phyloP scores from a whole-genome alignment of 306 rosid species.

The Malus orientalis region DNA sequence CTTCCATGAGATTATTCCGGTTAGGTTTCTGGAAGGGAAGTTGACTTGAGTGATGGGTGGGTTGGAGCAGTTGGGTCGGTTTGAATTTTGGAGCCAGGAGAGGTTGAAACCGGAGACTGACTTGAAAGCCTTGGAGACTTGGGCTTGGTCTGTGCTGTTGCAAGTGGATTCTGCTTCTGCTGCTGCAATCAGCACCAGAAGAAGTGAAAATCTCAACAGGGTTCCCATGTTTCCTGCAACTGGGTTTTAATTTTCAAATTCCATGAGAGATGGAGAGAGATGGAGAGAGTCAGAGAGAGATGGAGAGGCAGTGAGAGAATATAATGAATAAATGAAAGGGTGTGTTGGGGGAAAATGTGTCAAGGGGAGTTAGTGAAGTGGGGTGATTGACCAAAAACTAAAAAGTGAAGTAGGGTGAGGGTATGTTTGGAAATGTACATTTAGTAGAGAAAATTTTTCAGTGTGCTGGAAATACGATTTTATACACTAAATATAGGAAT shows the following conservation, averaged over 20 bases:
- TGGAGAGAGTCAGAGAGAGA: neutral
- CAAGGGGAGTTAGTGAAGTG: too few relatives aligned
- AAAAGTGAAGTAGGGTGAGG: too few relatives aligned
- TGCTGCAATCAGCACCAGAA: constrained; percentile 22
- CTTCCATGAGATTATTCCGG: constrained; percentile 63
- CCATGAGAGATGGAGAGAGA: neutral
- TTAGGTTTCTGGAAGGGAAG: constrained; percentile 50
- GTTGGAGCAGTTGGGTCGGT: constrained; percentile 38
- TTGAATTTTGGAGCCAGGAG: constrained; percentile 29
- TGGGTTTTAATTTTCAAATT: neutral
- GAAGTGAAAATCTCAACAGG: constrained; percentile 25
- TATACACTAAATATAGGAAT: too few relatives aligned
- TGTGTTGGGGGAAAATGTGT: neutral
- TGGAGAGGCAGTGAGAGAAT: too few relatives aligned
- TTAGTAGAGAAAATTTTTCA: too few relatives aligned
- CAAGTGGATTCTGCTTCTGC: constrained; percentile 46
- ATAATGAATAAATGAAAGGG: too few relatives aligned
- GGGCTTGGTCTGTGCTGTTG: constrained; percentile 35
- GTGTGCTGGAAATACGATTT: rapidly evolving
- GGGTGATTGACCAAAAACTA: too few relatives aligned
- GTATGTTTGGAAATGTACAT: too few relatives aligned
- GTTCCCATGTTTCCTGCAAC: constrained; percentile 8
- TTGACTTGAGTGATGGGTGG: constrained; percentile 26
- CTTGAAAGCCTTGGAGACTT: constrained; percentile 49
- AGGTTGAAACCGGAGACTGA: constrained; percentile 54